A percentile compares a stretch with the other conserved stretches of the same genome.
These are phyloP conservation scores for Eucalyptus sp. DNA, from an alignment of 345 rosid species.

Conservation along the genomic window DNA sequence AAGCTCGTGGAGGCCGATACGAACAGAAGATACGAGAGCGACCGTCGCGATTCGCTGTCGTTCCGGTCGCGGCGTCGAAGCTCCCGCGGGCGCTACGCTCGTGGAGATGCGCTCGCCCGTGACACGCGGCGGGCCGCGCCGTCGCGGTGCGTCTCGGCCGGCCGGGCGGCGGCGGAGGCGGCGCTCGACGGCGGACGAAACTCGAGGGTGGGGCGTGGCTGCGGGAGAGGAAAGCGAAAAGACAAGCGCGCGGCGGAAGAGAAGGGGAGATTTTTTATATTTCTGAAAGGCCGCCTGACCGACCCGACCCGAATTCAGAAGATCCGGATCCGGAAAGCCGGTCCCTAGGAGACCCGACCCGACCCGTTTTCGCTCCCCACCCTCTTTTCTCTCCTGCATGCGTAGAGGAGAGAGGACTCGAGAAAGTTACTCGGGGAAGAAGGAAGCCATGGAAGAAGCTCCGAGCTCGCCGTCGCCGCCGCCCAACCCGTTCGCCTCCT, in stretches of 20 bases:
- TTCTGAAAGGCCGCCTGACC: neutral
- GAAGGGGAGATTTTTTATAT: neutral
- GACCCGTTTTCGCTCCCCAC: neutral
- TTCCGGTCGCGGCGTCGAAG: neutral
- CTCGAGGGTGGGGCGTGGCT: neutral
- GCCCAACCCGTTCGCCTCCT: constrained; percentile 28
- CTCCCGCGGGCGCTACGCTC: neutral
- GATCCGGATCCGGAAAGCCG: neutral
- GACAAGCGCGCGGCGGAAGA: neutral
- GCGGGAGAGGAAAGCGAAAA: neutral
- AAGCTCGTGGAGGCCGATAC: neutral
- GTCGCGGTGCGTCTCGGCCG: neutral
- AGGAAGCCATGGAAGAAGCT: too few species aligned
- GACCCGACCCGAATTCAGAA: neutral
- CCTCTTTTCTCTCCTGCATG: neutral
- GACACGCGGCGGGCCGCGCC: neutral
- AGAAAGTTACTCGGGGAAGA: fast-evolving
- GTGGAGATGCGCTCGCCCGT: neutral
- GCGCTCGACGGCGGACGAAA: neutral
- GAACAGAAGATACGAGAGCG: neutral
- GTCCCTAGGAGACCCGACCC: neutral
- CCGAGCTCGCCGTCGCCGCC: neutral
- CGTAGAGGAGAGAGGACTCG: fast-evolving
- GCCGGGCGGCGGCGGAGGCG: neutral
- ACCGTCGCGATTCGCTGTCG: neutral